Evolutionary conservation across 495 filamentous ascomycete species (phyloP).

Genomic region (Pyrenopolyporus hunteri): DNA sequence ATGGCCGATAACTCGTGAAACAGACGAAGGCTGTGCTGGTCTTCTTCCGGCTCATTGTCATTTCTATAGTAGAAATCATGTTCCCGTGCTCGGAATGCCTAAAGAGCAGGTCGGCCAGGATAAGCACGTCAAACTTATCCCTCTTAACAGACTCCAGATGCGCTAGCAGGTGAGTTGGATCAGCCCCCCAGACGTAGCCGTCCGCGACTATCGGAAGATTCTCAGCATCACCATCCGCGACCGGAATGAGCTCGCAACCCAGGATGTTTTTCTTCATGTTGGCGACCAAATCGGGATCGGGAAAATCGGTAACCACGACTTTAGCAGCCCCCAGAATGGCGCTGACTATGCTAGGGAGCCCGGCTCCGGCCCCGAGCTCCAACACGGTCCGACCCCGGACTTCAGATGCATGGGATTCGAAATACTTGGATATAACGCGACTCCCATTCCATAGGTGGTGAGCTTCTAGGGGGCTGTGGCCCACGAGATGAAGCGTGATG

Average conservation of each 20-base stretch:
- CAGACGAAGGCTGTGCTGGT: slow-evolving; percentile 78
- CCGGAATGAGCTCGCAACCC: slow-evolving; percentile 43
- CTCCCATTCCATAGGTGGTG: slow-evolving; percentile 92
- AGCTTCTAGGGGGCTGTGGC: slow-evolving; percentile 88
- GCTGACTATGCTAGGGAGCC: slow-evolving; percentile 80
- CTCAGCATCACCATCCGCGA: slow-evolving; percentile 20
- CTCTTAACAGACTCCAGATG: slow-evolving; percentile 47
- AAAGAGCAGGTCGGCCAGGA: slow-evolving; percentile 89
- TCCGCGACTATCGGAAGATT: slow-evolving; percentile 52
- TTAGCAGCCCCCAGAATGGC: slow-evolving; percentile 69
- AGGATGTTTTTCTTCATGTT: slow-evolving; percentile 78
- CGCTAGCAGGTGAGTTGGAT: slow-evolving; percentile 56
- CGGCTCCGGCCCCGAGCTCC: slow-evolving; percentile 89
- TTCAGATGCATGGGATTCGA: slow-evolving; percentile 68
- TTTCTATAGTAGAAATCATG: slow-evolving; percentile 70
- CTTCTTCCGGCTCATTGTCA: slow-evolving; percentile 61
- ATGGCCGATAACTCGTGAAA: slow-evolving; percentile 92
- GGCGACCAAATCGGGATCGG: slow-evolving; percentile 76
- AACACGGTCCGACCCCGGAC: slow-evolving; percentile 70
- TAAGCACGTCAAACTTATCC: slow-evolving; percentile 73
- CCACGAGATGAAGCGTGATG: slow-evolving; percentile 80
- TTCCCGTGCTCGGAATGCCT: slow-evolving; percentile 83
- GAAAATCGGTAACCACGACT: slow-evolving; percentile 88
- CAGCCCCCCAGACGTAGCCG: slow-evolving; percentile 82
- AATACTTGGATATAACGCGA: slow-evolving; percentile 73